These are phyloP conservation scores for Oryza meridionalis DNA, from an alignment of 176 grass and related monocot genomes.

Conservation along the genomic window DNA sequence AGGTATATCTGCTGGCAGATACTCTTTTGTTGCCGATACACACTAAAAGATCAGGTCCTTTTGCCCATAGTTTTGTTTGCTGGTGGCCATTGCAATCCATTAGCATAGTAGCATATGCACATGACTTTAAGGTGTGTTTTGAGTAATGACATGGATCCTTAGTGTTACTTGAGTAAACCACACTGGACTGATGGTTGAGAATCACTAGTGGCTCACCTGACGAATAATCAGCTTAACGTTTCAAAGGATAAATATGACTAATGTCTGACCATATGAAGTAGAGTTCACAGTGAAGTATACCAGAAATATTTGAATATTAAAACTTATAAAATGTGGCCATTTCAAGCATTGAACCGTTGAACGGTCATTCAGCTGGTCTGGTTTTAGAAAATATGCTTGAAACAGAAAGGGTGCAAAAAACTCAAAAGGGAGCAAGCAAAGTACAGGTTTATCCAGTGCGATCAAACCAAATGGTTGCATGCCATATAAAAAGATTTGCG, in stretches of 20 bases:
- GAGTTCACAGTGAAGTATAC: neutral
- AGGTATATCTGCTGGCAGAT: neutral
- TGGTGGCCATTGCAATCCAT: neutral
- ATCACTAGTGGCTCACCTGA: neutral
- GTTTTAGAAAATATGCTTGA: neutral
- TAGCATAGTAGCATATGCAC: neutral
- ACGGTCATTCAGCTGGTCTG: neutral
- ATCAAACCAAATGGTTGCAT: constrained; percentile 1
- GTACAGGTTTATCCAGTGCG: constrained; percentile 12
- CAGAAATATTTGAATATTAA: neutral
- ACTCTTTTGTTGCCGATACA: neutral
- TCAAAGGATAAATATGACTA: neutral
- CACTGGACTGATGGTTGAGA: neutral
- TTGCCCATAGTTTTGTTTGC: neutral
- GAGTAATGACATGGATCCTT: neutral
- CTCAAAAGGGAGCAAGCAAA: neutral
- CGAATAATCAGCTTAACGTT: neutral
- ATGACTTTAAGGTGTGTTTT: neutral
- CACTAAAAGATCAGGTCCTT: neutral
- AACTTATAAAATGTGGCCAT: neutral
- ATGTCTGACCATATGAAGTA: neutral
- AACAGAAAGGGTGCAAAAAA: constrained; percentile 23
- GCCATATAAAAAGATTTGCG: constrained; percentile 21
- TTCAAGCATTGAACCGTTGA: neutral
- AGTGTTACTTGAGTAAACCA: neutral